Percentiles rank a stretch among this genome's conserved stretches.
These are phyloP conservation scores for Chlorella sp. DNA, from an alignment of 139 green algal species.

Conservation along the genomic window DNA sequence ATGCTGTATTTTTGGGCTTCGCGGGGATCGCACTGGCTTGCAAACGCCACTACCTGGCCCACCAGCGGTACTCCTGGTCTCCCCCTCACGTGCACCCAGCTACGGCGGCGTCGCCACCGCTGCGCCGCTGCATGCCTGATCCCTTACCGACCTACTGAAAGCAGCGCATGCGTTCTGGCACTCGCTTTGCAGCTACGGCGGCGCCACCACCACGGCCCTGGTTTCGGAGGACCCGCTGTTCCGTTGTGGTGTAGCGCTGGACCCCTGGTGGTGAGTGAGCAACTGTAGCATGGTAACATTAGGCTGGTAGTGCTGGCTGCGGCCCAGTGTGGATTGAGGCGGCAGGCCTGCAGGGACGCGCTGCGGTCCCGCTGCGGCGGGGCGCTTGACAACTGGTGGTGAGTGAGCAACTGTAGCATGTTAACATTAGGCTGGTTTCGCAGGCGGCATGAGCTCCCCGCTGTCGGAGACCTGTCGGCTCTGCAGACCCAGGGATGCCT, in stretches of 20 bases:
- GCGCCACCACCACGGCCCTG: slow-evolving; percentile 60
- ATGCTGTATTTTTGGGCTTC: no score
- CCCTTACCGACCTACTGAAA: not conserved
- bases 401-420: not conserved
- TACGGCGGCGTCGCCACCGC: not conserved
- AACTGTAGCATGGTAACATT: no score
- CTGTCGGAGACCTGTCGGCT: no score
- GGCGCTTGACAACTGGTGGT: slow-evolving; percentile 72
- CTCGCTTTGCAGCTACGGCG: slow-evolving; percentile 59
- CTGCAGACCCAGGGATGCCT: no score
- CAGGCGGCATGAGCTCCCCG: no score
- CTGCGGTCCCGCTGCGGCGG: slow-evolving; percentile 48
- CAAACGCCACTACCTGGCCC: no score
- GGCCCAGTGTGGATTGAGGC: no score
- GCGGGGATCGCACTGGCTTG: no score
- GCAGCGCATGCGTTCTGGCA: no score
- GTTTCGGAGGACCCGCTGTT: slow-evolving; percentile 48
- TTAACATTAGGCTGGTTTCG: not conserved
- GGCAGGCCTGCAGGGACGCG: no score
- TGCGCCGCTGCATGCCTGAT: not conserved
- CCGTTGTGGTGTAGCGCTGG: slow-evolving; percentile 50
- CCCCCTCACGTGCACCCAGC: no score
- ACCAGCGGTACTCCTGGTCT: no score
- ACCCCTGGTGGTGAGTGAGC: slow-evolving; percentile 67
- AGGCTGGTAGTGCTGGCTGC: not conserved